phyloP scores from a whole-genome alignment of 345 rosid species.

The Citrus glauca region DNA sequence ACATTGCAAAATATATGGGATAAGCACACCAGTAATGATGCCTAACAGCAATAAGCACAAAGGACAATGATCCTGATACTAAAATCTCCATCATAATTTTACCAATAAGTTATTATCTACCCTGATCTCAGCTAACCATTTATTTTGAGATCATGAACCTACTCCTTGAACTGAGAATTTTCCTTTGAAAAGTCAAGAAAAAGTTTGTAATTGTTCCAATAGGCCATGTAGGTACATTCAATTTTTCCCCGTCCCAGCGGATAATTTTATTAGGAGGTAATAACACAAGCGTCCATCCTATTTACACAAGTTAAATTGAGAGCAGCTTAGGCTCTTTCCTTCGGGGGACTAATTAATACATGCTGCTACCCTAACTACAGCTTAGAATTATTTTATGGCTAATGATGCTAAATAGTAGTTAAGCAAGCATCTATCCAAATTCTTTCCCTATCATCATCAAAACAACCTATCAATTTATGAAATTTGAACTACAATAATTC shows the following conservation, averaged over 20 bases:
- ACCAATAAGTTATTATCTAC: not conserved
- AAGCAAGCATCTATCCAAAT: not conserved
- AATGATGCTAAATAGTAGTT: not conserved
- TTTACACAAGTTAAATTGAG: not conserved
- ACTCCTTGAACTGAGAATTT: not conserved
- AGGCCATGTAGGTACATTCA: not conserved
- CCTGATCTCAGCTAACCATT: not conserved
- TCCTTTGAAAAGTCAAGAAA: not conserved
- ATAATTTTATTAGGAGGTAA: not conserved
- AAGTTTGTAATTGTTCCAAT: not conserved
- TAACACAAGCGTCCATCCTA: not conserved
- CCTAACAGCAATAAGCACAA: not conserved
- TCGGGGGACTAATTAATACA: not conserved
- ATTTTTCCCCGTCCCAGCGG: not conserved
- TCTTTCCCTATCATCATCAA: not conserved
- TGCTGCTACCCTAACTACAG: not conserved
- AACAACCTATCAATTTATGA: not conserved
- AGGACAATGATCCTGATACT: not conserved
- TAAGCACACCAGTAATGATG: not conserved
- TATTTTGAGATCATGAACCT: not conserved
- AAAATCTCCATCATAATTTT: not conserved
- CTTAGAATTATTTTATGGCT: not conserved
- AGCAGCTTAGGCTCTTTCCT: constrained; percentile 1
- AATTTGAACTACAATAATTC: not conserved
- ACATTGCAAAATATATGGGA: not conserved